Evolutionary conservation across 192 early-diverging fungal genomes (phyloP).

Genomic region (Mortierella claussenii): DNA sequence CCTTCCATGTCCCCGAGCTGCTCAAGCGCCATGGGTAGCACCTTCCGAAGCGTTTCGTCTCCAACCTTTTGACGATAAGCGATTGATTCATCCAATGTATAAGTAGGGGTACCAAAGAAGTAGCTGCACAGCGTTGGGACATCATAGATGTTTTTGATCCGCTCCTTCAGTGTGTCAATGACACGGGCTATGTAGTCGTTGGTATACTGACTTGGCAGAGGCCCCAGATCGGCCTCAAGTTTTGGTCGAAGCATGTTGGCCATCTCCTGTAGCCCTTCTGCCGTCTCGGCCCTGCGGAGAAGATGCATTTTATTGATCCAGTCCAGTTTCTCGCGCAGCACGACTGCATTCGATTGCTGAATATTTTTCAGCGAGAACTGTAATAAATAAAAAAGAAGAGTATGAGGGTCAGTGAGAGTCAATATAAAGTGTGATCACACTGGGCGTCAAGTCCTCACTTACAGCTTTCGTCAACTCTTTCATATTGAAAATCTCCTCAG

Average conservation of each 20-base stretch:
- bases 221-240: constrained; percentile 34
- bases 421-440: neutral
- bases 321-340: constrained; percentile 75
- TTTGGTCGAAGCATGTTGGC: constrained; percentile 48
- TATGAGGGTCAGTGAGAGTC: neutral
- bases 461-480: constrained; percentile 67
- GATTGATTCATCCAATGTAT: constrained; percentile 52
- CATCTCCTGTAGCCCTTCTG: constrained; percentile 52
- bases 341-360: constrained; percentile 71
- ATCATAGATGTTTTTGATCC: constrained; percentile 67
- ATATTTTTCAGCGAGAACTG: constrained; percentile 71
- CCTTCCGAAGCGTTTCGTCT: constrained; percentile 39
- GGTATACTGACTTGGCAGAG: constrained; percentile 21
- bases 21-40: constrained; percentile 11
- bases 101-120: constrained; percentile 64
- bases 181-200: constrained; percentile 57
- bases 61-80: constrained; percentile 52
- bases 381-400: neutral
- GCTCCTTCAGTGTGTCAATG: constrained; percentile 63
- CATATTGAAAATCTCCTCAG: constrained; percentile 74
- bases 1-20: constrained; percentile 19
- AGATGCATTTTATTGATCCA: constrained; percentile 82
- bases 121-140: constrained; percentile 63
- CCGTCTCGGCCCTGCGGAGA: constrained; percentile 54
- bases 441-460: neutral